These are phyloP conservation scores for Zarea fungicola DNA, from an alignment of 2,329 filamentous ascomycete species.

Conservation along the genomic window DNA sequence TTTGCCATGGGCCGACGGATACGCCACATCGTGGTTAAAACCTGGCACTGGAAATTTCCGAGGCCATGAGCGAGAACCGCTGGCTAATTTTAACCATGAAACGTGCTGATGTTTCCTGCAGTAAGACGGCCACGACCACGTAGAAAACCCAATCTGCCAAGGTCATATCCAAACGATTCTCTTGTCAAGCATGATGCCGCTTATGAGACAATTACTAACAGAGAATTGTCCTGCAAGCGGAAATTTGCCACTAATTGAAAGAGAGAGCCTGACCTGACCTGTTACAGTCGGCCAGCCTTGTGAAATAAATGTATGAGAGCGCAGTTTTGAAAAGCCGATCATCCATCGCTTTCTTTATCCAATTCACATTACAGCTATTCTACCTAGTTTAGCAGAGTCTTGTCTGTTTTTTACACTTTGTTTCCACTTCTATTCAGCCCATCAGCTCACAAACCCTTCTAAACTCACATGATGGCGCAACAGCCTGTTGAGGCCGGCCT, in stretches of 20 bases:
- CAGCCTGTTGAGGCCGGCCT: not conserved
- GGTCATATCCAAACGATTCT: not conserved
- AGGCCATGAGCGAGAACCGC: not conserved
- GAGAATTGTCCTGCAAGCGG: not conserved
- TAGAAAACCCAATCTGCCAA: too few species aligned
- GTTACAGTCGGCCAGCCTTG: not conserved
- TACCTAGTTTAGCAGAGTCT: not conserved
- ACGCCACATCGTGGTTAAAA: not conserved
- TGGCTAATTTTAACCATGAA: not conserved
- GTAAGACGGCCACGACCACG: not conserved
- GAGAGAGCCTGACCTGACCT: not conserved
- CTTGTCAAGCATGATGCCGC: not conserved
- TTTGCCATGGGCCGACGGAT: not conserved
- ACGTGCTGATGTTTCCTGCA: not conserved
- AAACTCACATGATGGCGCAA: not conserved
- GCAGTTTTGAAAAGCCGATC: not conserved
- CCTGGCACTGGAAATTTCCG: not conserved
- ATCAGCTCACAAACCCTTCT: not conserved
- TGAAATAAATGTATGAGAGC: not conserved
- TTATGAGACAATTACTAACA: not conserved
- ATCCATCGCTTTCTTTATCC: not conserved
- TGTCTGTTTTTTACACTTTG: not conserved
- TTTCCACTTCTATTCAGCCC: too few species aligned
- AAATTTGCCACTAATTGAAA: not conserved
- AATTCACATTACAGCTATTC: too few species aligned